phyloP scores from a whole-genome alignment of 176 grass and related monocot genomes.

The Tuctoria greenei region DNA sequence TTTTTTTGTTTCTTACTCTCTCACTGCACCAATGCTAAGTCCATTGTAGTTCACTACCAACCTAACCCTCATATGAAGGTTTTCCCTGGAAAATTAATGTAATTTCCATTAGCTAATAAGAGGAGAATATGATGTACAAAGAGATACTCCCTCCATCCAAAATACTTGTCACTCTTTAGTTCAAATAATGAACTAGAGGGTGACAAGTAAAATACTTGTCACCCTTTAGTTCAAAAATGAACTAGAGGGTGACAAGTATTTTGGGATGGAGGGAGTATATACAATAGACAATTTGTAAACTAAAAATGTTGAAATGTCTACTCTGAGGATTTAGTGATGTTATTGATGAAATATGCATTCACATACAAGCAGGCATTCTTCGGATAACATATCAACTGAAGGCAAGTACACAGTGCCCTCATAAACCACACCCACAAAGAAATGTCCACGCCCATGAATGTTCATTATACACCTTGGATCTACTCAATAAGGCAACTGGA shows the following conservation, averaged over 20 bases:
- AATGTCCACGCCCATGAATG: neutral
- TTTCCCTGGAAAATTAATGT: slow-evolving; percentile 62
- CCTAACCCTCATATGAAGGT: slow-evolving; percentile 92
- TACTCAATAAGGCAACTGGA: neutral
- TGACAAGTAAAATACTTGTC: too few relatives aligned
- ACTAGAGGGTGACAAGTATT: too few relatives aligned
- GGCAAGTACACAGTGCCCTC: slow-evolving; percentile 11
- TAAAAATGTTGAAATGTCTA: slow-evolving; percentile 2
- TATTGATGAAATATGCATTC: neutral
- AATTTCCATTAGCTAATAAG: slow-evolving; percentile 13
- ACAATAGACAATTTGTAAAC: neutral
- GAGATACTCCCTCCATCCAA: too few relatives aligned
- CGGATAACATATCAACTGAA: slow-evolving; percentile 8
- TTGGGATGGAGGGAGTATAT: too few relatives aligned
- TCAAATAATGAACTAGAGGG: too few relatives aligned
- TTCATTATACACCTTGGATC: neutral
- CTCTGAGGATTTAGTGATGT: neutral
- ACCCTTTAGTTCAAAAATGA: too few relatives aligned
- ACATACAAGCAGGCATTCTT: slow-evolving; percentile 8
- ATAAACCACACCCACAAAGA: slow-evolving; percentile 10
- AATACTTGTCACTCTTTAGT: too few relatives aligned
- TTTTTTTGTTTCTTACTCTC: slow-evolving; percentile 79
- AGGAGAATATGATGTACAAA: slow-evolving; percentile 18
- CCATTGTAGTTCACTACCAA: slow-evolving; percentile 92
- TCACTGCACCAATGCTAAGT: slow-evolving; percentile 79